Evolutionary conservation across 441 rosid genomes (phyloP).

Genomic region (Populus hybrid): DNA sequence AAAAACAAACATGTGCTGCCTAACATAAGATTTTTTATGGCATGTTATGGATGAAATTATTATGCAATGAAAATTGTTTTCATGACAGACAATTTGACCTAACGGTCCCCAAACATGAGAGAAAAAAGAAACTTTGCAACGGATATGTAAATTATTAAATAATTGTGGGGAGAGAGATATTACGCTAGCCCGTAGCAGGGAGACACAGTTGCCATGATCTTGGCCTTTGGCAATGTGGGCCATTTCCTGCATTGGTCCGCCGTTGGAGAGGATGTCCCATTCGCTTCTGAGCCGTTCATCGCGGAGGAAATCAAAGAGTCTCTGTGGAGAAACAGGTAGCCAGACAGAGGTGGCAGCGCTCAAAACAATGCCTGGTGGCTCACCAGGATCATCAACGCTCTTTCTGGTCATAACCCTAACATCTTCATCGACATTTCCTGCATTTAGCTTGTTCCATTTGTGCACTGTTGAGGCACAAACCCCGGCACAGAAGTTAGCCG

Average conservation of each 20-base stretch:
- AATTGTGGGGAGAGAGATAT: not conserved
- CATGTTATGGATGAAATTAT: too few relatives aligned
- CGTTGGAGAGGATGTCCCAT: constrained; percentile 91
- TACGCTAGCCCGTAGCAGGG: constrained; percentile 77
- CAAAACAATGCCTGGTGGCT: constrained; percentile 83
- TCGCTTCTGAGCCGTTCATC: constrained; percentile 87
- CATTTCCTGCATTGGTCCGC: constrained; percentile 93
- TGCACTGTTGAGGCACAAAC: constrained; percentile 76
- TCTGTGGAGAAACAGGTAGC: constrained; percentile 75
- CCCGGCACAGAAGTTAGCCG: constrained; percentile 81
- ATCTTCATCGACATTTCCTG: constrained; percentile 71
- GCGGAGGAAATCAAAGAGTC: constrained; percentile 75
- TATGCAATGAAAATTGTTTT: not conserved
- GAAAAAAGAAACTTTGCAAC: not conserved
- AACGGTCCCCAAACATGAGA: not conserved
- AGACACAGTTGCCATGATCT: constrained; percentile 85
- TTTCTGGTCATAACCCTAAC: constrained; percentile 83
- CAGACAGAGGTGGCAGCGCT: constrained; percentile 94
- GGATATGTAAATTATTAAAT: not conserved
- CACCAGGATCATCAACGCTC: constrained; percentile 78
- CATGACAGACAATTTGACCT: not conserved
- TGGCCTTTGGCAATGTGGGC: constrained; percentile 91
- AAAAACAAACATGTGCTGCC: not conserved
- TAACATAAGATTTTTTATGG: too few relatives aligned
- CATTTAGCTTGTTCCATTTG: constrained; percentile 73